Conservation (phyloP, 768 basidiomycete genomes). For the Chalciporus chontae region DNA sequence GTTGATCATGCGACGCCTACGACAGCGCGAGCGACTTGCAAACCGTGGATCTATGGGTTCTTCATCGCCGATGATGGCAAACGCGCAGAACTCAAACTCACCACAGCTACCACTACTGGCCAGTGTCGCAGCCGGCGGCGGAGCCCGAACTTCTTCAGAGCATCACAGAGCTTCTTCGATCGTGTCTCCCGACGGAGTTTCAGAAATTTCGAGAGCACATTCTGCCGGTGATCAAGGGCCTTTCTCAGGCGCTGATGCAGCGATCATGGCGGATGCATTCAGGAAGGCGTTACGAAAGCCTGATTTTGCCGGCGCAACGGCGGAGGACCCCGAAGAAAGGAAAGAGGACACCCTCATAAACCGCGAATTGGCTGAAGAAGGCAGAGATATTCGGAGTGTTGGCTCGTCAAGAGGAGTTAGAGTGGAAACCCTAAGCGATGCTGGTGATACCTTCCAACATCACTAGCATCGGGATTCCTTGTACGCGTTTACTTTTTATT, state of each 20-base stretch:
- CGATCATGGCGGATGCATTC: conserved; percentile 92
- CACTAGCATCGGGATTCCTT: conserved; percentile 36
- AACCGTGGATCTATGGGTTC: conserved; percentile 77
- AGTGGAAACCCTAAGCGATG: conserved; percentile 67
- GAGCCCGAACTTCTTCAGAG: conserved; percentile 31
- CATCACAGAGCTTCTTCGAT: conserved; percentile 35
- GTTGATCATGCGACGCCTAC: conserved; percentile 67
- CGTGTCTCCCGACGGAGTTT: conserved; percentile 68
- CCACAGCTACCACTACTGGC: conserved; percentile 50
- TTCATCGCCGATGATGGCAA: conserved; percentile 79
- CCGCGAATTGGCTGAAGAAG: conserved; percentile 83
- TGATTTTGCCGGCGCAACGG: conserved; percentile 68
- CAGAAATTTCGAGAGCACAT: conserved; percentile 60
- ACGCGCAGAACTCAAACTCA: conserved; percentile 40
- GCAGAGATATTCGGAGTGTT: conserved; percentile 84
- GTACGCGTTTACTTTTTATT: conserved; percentile 34
- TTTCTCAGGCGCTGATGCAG: conserved; percentile 82
- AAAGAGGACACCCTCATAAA: conserved; percentile 45
- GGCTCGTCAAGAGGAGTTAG: conserved; percentile 73
- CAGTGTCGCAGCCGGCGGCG: conserved; percentile 30
- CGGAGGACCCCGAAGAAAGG: conserved; percentile 56
- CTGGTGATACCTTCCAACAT: conserved; percentile 47
- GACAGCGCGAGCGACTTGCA: conserved; percentile 46
- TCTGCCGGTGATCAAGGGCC: conserved; percentile 64
- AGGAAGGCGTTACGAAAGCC: conserved; percentile 85